Conservation (phyloP, 805 yeast species). For the Komagataella pseudopastoris region DNA sequence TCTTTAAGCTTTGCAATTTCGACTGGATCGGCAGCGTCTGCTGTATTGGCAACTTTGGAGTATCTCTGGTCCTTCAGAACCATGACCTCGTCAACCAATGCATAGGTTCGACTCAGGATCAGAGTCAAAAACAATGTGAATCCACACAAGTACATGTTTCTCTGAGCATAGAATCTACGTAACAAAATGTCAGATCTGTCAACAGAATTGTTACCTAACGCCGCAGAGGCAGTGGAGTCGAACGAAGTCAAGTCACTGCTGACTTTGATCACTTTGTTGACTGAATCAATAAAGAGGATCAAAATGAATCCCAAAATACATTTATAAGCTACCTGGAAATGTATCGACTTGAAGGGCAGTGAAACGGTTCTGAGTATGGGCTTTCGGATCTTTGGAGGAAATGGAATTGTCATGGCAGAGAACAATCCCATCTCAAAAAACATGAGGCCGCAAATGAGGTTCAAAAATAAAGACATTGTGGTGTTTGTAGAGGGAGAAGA, state of each 20-base stretch:
- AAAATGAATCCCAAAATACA: constrained; percentile 76
- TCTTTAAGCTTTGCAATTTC: constrained; percentile 34
- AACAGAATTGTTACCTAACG: constrained; percentile 8
- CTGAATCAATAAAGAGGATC: constrained; percentile 76
- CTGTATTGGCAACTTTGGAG: constrained; percentile 14
- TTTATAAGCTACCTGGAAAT: constrained; percentile 64
- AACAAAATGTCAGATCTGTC: constrained; percentile 82
- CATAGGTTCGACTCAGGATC: constrained; percentile 73
- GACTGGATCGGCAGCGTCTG: constrained; percentile 12
- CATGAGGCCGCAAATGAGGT: not conserved
- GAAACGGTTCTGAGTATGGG: constrained; percentile 49
- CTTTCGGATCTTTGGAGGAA: constrained; percentile 64
- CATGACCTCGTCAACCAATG: constrained; percentile 62
- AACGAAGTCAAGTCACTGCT: constrained; percentile 38
- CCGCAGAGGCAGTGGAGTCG: constrained; percentile 2
- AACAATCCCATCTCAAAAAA: constrained; percentile 59
- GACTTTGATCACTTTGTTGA: constrained; percentile 68
- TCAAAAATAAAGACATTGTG: not conserved
- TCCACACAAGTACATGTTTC: constrained; percentile 93
- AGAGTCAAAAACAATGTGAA: constrained; percentile 84
- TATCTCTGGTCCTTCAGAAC: constrained; percentile 48
- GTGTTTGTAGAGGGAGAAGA: not conserved
- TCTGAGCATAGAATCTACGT: constrained; percentile 86
- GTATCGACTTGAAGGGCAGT: constrained; percentile 56
- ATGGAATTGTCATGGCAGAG: constrained; percentile 70